A percentile compares a stretch with the other conserved stretches of the same genome.
These are phyloP conservation scores for Populus hybrid DNA, from an alignment of 441 rosid species.

Conservation along the genomic window DNA sequence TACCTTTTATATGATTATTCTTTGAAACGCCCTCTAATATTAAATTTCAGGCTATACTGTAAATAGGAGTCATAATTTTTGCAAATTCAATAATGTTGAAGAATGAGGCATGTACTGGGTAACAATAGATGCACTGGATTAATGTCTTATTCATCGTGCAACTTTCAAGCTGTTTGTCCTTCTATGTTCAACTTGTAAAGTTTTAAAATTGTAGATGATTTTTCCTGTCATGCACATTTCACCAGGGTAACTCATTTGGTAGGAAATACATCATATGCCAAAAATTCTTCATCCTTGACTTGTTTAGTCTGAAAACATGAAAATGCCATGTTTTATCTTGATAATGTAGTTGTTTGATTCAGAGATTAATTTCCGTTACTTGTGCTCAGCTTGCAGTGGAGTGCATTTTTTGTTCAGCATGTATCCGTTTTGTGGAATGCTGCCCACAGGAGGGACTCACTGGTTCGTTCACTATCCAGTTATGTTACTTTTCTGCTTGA, in stretches of 20 bases:
- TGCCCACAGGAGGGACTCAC: slow-evolving; percentile 99
- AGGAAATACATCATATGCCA: background rate
- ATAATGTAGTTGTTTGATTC: slow-evolving; percentile 15
- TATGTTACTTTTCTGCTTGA: slow-evolving; percentile 5
- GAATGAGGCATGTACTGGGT: background rate
- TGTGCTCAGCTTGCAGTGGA: slow-evolving; percentile 94
- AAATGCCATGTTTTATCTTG: background rate
- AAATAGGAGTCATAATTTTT: background rate
- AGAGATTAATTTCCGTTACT: slow-evolving; percentile 16
- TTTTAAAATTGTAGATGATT: background rate
- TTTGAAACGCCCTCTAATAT: background rate
- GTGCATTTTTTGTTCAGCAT: slow-evolving; percentile 99
- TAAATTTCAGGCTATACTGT: background rate
- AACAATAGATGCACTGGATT: background rate
- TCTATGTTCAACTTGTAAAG: background rate
- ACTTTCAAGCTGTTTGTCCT: background rate
- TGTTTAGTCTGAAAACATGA: background rate
- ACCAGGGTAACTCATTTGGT: background rate
- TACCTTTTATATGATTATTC: background rate
- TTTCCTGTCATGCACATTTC: background rate
- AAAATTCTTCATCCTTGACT: background rate
- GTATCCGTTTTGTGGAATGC: slow-evolving; percentile 98
- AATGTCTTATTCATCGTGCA: background rate
- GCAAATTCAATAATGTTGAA: background rate
- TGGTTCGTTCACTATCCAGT: slow-evolving; percentile 51